Conservation (phyloP, 148 eudicot genomes). For the Camellia granthamiana region DNA sequence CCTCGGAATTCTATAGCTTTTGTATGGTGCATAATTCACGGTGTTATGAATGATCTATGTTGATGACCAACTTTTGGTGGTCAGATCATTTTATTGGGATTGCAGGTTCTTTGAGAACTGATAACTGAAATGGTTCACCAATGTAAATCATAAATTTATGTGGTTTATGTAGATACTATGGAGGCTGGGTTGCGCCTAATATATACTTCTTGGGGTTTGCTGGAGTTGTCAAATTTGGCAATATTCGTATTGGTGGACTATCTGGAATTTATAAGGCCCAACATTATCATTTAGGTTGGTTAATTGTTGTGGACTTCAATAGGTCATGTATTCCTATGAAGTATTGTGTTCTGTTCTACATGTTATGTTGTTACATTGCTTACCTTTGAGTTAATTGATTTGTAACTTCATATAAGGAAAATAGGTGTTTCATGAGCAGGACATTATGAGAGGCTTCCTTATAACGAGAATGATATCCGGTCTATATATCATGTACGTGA, state of each 20-base stretch:
- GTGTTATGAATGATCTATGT: background rate
- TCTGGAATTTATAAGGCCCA: conserved; percentile 87
- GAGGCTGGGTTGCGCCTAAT: conserved; percentile 98
- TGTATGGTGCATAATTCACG: background rate
- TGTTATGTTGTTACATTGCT: background rate
- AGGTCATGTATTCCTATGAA: background rate
- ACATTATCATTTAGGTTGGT: conserved; percentile 72
- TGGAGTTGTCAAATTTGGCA: conserved; percentile 94
- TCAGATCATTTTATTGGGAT: background rate
- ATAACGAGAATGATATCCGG: conserved; percentile 61
- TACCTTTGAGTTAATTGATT: background rate
- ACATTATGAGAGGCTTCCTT: conserved; percentile 88
- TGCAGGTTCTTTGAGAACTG: background rate
- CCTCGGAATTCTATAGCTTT: background rate
- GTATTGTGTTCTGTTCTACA: background rate
- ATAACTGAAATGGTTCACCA: background rate
- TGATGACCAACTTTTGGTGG: conserved; percentile 2
- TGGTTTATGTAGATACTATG: conserved; percentile 71
- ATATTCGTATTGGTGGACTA: conserved; percentile 87
- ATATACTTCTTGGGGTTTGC: conserved; percentile 96
- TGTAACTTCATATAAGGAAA: conserved; percentile 9
- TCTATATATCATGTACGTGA: conserved; percentile 97
- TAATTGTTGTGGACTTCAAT: background rate
- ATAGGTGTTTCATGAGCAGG: conserved; percentile 49
- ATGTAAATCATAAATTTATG: background rate